Percentiles rank a stretch among this genome's conserved stretches.
Evolutionary conservation across 1,284 basidiomycete genomes (phyloP).

Genomic region (Fomitopsis betulina): DNA sequence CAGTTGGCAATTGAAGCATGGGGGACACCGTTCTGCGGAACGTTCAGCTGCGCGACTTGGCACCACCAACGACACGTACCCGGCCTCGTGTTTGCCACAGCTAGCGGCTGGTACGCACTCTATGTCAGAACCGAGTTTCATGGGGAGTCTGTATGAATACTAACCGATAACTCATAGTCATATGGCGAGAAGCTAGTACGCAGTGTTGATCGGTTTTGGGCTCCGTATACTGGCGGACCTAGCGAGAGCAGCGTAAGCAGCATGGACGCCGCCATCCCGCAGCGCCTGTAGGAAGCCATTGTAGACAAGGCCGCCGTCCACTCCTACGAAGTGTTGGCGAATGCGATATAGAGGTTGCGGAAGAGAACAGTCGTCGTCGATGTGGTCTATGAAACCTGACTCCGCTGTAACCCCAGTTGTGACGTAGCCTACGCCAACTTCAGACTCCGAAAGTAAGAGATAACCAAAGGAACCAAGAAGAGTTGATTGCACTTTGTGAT

Average conservation of each 20-base stretch:
- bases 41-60: neutral
- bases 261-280: neutral
- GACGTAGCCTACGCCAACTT: neutral
- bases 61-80: slow-evolving; percentile 6
- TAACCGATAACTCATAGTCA: slow-evolving; percentile 8
- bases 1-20: slow-evolving; percentile 85
- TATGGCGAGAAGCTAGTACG: slow-evolving; percentile 1
- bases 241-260: neutral
- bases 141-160: neutral
- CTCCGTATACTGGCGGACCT: neutral
- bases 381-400: neutral
- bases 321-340: neutral
- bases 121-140: neutral
- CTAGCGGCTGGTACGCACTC: slow-evolving; percentile 10
- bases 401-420: neutral
- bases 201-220: neutral
- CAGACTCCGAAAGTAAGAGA: neutral
- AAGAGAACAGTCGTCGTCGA: neutral
- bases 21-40: slow-evolving; percentile 48
- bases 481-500: too few species aligned
- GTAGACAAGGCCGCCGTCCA: neutral
- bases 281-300: neutral
- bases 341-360: neutral
- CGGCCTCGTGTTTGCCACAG: slow-evolving; percentile 17
- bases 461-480: neutral